Base-by-base conservation (phyloP, 495 filamentous ascomycete genomes). In the Amphirosellinia nigrospora region DNA sequence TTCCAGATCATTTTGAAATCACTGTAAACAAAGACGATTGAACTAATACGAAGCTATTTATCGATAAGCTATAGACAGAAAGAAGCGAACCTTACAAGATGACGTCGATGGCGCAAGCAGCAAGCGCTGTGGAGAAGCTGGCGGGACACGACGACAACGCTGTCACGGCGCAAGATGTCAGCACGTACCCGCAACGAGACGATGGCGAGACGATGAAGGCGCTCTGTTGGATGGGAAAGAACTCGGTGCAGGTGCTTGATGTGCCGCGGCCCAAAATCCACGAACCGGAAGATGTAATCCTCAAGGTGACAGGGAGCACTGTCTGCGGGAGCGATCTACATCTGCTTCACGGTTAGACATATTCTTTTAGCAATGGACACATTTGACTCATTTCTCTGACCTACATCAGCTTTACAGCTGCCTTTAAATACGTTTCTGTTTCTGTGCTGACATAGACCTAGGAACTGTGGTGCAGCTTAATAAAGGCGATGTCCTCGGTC, bases 271-370 rank as follows among this genome's bases (percentile, higher is more conserved):
- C 94, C 1, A 85, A 81, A 62, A 85, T 96, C 68, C 79, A 93
- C 48, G 92, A 97, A 71, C 83, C 87, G 41, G 79, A 82, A 39
- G 94, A 97, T 77, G 93, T 94, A 16, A 92, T 98, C 71, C 82
- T 96, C 59, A 93, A 89, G 70, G 88, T 97, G 30, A 97, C 94
- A 0, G 93, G 93, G 1, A 90, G 85, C 68, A 97, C 93, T 0
- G 89, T 98, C 66, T 97, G 94, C 80, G 94, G 94, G 4, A 91
- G 87, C 66, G 94, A 98, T 72, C 83, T 97, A 10, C 94, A 97
- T 74, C 81, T 97, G 28, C 86, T 91, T 39, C 93, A 97, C 74
- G 89, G 87, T 80, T 70, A 53, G 72, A 11, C 26, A 30, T 30
- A 30, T 53, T 30, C 15, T 15, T 23, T 23, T 4, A 52, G 21